These are phyloP conservation scores for Phytophthora pinifolia DNA, from an alignment of 352 stramenopile genomes.

Conservation along the genomic window DNA sequence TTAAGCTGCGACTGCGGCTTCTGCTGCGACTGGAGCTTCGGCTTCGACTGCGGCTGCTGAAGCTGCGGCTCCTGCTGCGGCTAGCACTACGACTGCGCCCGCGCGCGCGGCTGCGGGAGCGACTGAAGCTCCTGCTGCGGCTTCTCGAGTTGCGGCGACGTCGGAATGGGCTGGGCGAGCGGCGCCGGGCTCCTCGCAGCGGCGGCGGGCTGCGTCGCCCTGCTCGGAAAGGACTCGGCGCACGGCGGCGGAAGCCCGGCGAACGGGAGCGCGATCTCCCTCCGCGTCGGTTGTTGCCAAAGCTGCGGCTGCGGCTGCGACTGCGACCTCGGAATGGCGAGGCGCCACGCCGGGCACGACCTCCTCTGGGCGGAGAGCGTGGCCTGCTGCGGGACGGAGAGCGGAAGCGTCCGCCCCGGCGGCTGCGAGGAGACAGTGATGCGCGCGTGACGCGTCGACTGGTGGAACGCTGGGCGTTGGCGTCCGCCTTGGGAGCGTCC, in stretches of 20 bases:
- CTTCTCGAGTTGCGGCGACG: conserved; percentile 34
- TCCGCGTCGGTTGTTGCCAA: conserved; percentile 25
- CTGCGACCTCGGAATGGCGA: conserved; percentile 59
- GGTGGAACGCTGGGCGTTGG: conserved; percentile 5
- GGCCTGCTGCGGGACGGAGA: conserved; percentile 22
- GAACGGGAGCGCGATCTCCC: conserved; percentile 38
- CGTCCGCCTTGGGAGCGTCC: conserved; percentile 9
- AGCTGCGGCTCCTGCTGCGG: conserved; percentile 27
- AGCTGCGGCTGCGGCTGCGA: conserved; percentile 41
- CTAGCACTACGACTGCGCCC: conserved; percentile 30
- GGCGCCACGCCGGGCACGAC: conserved; percentile 24
- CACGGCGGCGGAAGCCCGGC: conserved; percentile 41
- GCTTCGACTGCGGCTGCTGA: conserved; percentile 37
- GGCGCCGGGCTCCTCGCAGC: conserved; percentile 29
- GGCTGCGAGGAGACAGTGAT: conserved; percentile 28
- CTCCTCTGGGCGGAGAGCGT: conserved; percentile 18
- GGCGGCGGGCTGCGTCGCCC: conserved; percentile 25
- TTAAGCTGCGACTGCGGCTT: conserved; percentile 15
- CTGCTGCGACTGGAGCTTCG: conserved; percentile 38
- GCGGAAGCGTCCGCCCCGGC: conserved; percentile 20
- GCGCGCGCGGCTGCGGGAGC: conserved; percentile 20
- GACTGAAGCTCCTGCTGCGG: conserved; percentile 29
- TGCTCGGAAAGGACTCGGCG: conserved; percentile 39
- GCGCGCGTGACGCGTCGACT: conserved; percentile 11
- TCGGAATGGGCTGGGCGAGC: conserved; percentile 38